Evolutionary conservation across 1,139 yeast species (phyloP).

Genomic region (Sugiyamaella novakii): DNA sequence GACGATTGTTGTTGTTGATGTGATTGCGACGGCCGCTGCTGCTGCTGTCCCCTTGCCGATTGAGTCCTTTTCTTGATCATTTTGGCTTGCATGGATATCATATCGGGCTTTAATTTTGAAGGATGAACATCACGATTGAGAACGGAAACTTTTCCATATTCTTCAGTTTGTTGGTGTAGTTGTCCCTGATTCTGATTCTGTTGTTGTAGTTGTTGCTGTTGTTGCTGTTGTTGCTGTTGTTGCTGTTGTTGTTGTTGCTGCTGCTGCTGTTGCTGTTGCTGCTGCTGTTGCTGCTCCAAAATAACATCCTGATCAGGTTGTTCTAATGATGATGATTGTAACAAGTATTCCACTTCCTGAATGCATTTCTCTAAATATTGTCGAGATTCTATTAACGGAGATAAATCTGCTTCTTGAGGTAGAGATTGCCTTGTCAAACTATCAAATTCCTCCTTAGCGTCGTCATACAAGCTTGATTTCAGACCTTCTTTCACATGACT

Average conservation of each 20-base stretch:
- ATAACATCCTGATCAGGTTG: slow-evolving; percentile 21
- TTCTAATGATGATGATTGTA: slow-evolving; percentile 36
- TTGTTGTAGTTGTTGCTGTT: slow-evolving; percentile 13
- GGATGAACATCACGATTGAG: slow-evolving; percentile 25
- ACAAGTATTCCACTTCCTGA: slow-evolving; percentile 41
- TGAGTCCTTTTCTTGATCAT: slow-evolving; percentile 9
- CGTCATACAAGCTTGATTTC: slow-evolving; percentile 25
- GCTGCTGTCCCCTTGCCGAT: slow-evolving; percentile 1
- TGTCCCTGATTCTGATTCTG: slow-evolving; percentile 11
- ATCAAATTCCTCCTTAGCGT: slow-evolving; percentile 25
- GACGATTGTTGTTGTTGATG: slow-evolving; percentile 1
- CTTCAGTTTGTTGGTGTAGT: slow-evolving; percentile 3
- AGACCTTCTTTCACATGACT: slow-evolving; percentile 7
- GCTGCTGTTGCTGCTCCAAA: slow-evolving; percentile 18
- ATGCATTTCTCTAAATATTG: slow-evolving; percentile 42
- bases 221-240: slow-evolving; percentile 11
- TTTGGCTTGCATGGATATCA: slow-evolving; percentile 3
- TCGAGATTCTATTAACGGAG: slow-evolving; percentile 38
- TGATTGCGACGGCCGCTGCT: not conserved
- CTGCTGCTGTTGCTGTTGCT: slow-evolving; percentile 15
- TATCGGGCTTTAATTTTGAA: slow-evolving; percentile 19
- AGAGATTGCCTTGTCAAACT: slow-evolving; percentile 12
- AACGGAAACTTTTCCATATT: slow-evolving; percentile 7
- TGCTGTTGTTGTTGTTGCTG: slow-evolving; percentile 13
- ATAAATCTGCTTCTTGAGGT: slow-evolving; percentile 30